Base-by-base conservation (phyloP, 768 basidiomycete species). In the Gloeophyllum trabeum region DNA sequence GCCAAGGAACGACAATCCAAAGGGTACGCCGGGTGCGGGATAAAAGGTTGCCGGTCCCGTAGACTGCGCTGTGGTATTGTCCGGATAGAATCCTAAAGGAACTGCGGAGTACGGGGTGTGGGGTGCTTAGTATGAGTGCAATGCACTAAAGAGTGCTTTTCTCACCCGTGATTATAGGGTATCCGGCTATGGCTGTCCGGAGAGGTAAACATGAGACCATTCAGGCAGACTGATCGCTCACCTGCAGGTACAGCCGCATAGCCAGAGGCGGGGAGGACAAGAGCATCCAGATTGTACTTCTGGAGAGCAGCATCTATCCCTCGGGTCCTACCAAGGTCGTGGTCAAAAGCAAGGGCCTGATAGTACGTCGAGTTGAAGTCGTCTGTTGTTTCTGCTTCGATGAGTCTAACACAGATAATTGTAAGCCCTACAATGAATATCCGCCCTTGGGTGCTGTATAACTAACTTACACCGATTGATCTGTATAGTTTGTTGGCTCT, bases 1-100 rank as follows among this genome's bases (percentile, higher is more conserved):
- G 0, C 76, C 76, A 6, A 79, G 49, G 59, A 81, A 81, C 3
- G 75, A 70, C 4, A 81, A 54, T 1, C 79, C 79, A 37, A 80
- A 74, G 0, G 65, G 64, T 16, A 62, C 40, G 7, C 61, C 60
- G 2, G 76, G 61, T 1, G 61, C 59, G 2, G 36, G 36, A 19
- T 37, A 37, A 7, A 37, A 7, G 13, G 36, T 37, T 10, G 7
- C 43, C 0, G 55, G 52, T 5, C 67, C 66, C 1, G 67, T 65
- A 18, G 55, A 54, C 3, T 43, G 25, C 28, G 51, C 45, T 24
- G 46, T 47, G 10, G 52, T 52, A 23, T 48, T 35, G 14, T 59
- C 55, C 4, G 66, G 41, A n/a, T 51, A 48, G 45, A 66, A 65
- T 3, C 64, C 64, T 6, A 64, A 51, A 12, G 60, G 61, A 7